phyloP scores from a whole-genome alignment of 2,329 filamentous ascomycete species.

The Mycosphaerella arachidis region DNA sequence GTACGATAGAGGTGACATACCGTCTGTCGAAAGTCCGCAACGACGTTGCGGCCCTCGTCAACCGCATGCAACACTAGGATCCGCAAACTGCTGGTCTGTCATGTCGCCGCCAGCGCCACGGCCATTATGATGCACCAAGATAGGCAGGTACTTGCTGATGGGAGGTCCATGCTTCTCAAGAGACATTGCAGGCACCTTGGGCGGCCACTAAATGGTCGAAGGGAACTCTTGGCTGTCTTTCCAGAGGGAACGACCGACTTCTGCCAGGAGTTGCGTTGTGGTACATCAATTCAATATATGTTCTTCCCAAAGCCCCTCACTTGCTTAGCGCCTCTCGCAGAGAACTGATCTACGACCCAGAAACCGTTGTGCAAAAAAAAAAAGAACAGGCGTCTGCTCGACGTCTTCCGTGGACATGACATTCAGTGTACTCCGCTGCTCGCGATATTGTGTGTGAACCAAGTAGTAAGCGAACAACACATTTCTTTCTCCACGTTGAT shows the following conservation, averaged over 20 bases:
- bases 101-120: neutral
- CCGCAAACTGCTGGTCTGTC: neutral
- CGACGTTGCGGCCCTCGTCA: constrained; percentile 18
- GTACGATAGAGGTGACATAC: constrained; percentile 23
- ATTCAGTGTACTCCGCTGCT: constrained; percentile 27
- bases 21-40: constrained; percentile 29
- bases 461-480: constrained; percentile 32
- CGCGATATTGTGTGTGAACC: constrained; percentile 26
- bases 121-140: constrained; percentile 25
- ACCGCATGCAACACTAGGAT: constrained; percentile 16
- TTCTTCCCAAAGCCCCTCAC: too few relatives aligned
- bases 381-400: constrained; percentile 18
- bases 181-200: constrained; percentile 23
- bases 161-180: constrained; percentile 25
- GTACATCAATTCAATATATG: too few relatives aligned
- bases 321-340: too few relatives aligned
- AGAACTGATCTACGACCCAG: too few relatives aligned
- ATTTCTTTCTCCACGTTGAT: too few relatives aligned
- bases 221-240: constrained; percentile 23
- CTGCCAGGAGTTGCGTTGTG: too few relatives aligned
- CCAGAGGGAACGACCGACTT: too few relatives aligned
- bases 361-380: constrained; percentile 9
- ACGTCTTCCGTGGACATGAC: constrained; percentile 16
- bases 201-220: constrained; percentile 25
- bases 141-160: constrained; percentile 29